Base-by-base conservation (phyloP, 371 early-diverging fungal genomes). In the Basidiobolus heterosporus region DNA sequence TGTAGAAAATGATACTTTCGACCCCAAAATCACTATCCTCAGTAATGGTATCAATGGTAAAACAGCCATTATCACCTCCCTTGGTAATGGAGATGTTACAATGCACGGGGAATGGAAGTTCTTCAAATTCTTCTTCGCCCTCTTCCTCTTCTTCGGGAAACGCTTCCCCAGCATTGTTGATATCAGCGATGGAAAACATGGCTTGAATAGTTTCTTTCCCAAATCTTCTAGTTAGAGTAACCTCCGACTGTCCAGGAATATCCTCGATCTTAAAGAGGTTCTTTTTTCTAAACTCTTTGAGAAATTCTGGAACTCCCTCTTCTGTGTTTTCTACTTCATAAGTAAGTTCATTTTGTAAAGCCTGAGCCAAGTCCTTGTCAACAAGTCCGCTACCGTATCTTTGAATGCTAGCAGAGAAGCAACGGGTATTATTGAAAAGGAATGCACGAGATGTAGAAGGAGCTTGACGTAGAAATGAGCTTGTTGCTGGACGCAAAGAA, bases 171-270 rank as follows among this genome's bases (percentile, higher is more conserved):
- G 63, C 65, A 52, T 72, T 72, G 60, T 74, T 78, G 51, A 90
- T 75, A 51, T 90, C 85, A 52, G 85, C 83, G 45, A 88, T 86
- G 35, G 83, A 82, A 65, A 91, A 90, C 46, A 78, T 61, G 36
- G 87, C 70, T 36, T 82, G 73, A 61, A 91, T 86, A 82, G 78
- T 83, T 67, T 95, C 96, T 57, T 77, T 83, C 49, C 91, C 92
- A 63, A 88, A 90, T 45, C 76, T 79, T 54, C 91, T 77, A 18
- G 75, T 70, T 53, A 95, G 57, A 22, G 61, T 54, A 17, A 93
- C 85, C 62, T 87, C 86, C 60, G 82, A 86, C 17, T 74, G 61
- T 35, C 90, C 90, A 35, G 70, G 44, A 60, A 75, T 75, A 60
- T 89, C 86, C 36, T 81, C 75, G 62, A 95, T 66, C 80, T 81